Evolutionary conservation across 2,329 filamentous ascomycete species (phyloP).

Genomic region (Diaporthe velutina): DNA sequence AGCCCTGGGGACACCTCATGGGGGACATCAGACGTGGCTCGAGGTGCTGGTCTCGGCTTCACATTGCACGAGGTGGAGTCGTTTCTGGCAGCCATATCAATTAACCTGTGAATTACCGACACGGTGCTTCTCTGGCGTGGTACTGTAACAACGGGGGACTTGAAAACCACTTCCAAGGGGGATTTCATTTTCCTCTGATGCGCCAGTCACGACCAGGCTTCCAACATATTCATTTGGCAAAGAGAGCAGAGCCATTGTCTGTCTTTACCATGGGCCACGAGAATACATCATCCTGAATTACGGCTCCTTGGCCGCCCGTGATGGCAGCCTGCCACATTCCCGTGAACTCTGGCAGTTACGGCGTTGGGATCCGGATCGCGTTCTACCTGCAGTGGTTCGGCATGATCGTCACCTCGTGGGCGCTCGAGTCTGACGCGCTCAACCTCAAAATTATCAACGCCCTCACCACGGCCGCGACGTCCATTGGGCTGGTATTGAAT

Average conservation of each 20-base stretch:
- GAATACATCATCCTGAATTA: neutral
- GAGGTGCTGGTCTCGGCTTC: constrained; percentile 2
- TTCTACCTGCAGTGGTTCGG: constrained; percentile 41
- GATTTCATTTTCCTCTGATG: neutral
- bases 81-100: neutral
- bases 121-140: neutral
- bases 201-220: neutral
- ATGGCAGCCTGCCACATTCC: constrained; percentile 36
- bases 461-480: constrained; percentile 36
- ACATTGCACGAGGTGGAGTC: neutral
- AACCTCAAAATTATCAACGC: constrained; percentile 36
- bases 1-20: neutral
- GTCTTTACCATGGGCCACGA: neutral
- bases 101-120: neutral
- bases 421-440: constrained; percentile 33
- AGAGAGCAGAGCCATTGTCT: neutral
- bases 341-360: constrained; percentile 34
- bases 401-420: constrained; percentile 37
- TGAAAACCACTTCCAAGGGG: neutral
- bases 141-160: neutral
- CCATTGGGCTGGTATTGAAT: constrained; percentile 33
- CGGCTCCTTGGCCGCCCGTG: neutral
- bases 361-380: constrained; percentile 36
- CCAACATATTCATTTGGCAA: neutral
- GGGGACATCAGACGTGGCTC: constrained; percentile 30